Evolutionary conservation across 192 early-diverging fungal species (phyloP).

Genomic region (Entrophospora sp.): DNA sequence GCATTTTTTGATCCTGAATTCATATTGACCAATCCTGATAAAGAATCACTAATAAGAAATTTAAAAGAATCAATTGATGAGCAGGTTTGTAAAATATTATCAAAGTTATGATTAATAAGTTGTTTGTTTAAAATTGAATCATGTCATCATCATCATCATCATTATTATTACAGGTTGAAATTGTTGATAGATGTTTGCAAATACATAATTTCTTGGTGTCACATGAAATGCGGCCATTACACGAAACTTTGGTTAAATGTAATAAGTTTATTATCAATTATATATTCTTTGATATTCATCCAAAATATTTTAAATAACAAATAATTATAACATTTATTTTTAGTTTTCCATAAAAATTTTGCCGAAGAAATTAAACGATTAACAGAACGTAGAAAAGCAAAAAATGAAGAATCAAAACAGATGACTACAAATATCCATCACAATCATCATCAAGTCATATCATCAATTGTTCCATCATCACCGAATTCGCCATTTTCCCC

Average conservation of each 20-base stretch:
- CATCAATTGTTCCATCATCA: not conserved
- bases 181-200: slow-evolving; percentile 47
- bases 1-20: too few relatives aligned
- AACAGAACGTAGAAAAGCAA: not conserved
- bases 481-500: not conserved
- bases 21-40: too few relatives aligned
- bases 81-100: slow-evolving; percentile 50
- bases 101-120: too few relatives aligned
- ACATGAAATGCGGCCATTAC: slow-evolving; percentile 58
- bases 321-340: not conserved
- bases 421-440: not conserved
- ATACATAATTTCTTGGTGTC: slow-evolving; percentile 56
- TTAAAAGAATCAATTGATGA: slow-evolving; percentile 51
- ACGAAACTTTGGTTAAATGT: slow-evolving; percentile 45
- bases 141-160: too few relatives aligned
- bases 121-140: too few relatives aligned
- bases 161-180: too few relatives aligned
- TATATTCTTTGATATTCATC: not conserved
- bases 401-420: not conserved
- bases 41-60: slow-evolving; percentile 29
- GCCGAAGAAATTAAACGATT: too few relatives aligned
- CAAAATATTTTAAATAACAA: too few relatives aligned
- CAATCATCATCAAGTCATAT: not conserved
- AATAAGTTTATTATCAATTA: slow-evolving; percentile 20
- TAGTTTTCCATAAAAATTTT: slow-evolving; percentile 57